A percentile compares a stretch with the other conserved stretches of the same genome.
Conservation (phyloP, 441 rosid species). For the Viola pubescens region DNA sequence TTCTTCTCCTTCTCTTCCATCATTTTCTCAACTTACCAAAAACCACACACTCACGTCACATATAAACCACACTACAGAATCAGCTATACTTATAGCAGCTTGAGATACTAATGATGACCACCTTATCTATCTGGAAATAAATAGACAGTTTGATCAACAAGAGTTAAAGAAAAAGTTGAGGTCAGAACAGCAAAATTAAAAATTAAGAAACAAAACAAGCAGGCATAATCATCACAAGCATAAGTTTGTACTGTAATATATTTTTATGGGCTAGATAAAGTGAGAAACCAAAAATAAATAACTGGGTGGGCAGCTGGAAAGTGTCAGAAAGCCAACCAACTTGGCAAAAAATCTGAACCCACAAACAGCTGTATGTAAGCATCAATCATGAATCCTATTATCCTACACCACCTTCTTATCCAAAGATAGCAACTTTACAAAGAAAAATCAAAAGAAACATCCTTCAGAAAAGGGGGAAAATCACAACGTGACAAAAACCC, state of each 20-base stretch:
- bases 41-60: constrained; percentile 8
- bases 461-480: neutral
- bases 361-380: constrained; percentile 23
- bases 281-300: constrained; percentile 14
- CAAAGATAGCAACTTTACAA: constrained; percentile 17
- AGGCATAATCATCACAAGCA: too few species aligned
- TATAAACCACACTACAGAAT: constrained; percentile 12
- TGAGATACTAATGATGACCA: constrained; percentile 11
- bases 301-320: constrained; percentile 33
- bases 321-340: constrained; percentile 32
- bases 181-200: neutral
- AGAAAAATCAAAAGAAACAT: constrained; percentile 19
- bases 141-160: constrained; percentile 7
- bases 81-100: constrained; percentile 25
- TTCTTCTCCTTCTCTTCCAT: constrained; percentile 55
- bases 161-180: neutral
- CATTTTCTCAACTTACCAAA: constrained; percentile 21
- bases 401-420: constrained; percentile 48
- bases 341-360: constrained; percentile 42
- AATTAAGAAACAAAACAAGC: neutral
- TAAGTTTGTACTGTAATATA: neutral
- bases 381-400: constrained; percentile 26
- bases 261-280: neutral
- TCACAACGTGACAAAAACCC: neutral
- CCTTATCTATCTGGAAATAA: constrained; percentile 14